phyloP scores from a whole-genome alignment of 805 yeast genomes.

The Ogataea philodendri region DNA sequence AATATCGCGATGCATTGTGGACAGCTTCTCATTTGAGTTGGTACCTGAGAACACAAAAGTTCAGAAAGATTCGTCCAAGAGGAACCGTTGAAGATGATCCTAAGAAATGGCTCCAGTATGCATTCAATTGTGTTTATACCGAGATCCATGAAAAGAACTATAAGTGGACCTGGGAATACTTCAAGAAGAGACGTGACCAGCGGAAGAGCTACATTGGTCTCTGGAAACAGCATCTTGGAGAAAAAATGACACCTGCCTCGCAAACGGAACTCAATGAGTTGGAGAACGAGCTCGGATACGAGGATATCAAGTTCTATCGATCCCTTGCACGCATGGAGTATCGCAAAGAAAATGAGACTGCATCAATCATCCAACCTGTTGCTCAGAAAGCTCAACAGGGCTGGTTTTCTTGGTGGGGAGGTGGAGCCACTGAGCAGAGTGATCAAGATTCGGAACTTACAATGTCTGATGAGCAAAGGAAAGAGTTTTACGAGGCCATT shows the following conservation, averaged over 20 bases:
- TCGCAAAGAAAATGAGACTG: conserved; percentile 45
- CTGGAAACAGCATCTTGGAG: conserved; percentile 62
- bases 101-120: conserved; percentile 75
- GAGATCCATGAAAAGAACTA: conserved; percentile 81
- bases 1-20: conserved; percentile 77
- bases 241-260: conserved; percentile 31
- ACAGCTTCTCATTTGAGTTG: conserved; percentile 80
- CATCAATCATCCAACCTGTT: conserved; percentile 12
- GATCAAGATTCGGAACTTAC: conserved; percentile 37
- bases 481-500: conserved; percentile 89
- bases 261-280: conserved; percentile 45
- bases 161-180: conserved; percentile 86
- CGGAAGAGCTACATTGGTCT: conserved; percentile 62
- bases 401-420: conserved; percentile 75
- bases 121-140: conserved; percentile 68
- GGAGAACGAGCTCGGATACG: conserved; percentile 62
- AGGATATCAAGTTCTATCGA: conserved; percentile 83
- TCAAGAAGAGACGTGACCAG: conserved; percentile 68
- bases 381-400: conserved; percentile 36
- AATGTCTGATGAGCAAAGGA: conserved; percentile 81
- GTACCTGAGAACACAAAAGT: conserved; percentile 72
- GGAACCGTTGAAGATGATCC: conserved; percentile 60
- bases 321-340: conserved; percentile 70
- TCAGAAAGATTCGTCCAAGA: conserved; percentile 67
- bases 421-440: conserved; percentile 10